phyloP scores from a whole-genome alignment of 2,329 filamentous ascomycete species.

The Karstenula rhodostoma region DNA sequence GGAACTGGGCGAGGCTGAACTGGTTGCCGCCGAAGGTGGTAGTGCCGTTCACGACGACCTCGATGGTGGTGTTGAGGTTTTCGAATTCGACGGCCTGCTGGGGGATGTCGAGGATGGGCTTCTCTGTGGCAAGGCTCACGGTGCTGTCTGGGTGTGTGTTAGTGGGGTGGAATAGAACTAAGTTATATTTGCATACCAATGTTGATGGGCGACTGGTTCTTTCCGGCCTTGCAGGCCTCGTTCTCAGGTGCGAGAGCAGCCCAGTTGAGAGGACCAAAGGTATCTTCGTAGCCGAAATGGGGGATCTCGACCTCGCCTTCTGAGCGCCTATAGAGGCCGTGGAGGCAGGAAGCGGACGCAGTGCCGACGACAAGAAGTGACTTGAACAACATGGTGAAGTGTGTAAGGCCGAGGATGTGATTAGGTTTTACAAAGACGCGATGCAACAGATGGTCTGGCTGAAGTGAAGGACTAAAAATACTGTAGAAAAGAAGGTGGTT shows the following conservation, averaged over 20 bases:
- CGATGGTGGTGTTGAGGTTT: conserved; percentile 66
- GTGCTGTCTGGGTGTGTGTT: conserved; percentile 33
- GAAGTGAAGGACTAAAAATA: neutral
- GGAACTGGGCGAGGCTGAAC: conserved; percentile 63
- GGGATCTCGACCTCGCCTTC: conserved; percentile 41
- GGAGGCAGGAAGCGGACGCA: conserved; percentile 52
- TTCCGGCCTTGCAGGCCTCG: conserved; percentile 58
- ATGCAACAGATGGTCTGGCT: neutral
- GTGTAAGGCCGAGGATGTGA: neutral
- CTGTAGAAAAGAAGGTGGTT: conserved; percentile 6
- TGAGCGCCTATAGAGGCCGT: conserved; percentile 51
- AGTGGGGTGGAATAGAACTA: neutral
- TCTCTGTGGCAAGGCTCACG: conserved; percentile 40
- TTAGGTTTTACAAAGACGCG: neutral
- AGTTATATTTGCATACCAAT: conserved; percentile 45
- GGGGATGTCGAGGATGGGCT: conserved; percentile 51
- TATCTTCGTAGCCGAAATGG: conserved; percentile 53
- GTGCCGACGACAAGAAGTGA: conserved; percentile 42
- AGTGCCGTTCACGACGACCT: conserved; percentile 63
- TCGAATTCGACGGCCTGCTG: conserved; percentile 59
- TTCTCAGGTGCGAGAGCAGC: conserved; percentile 56
- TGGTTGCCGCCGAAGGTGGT: conserved; percentile 51
- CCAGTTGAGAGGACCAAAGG: conserved; percentile 63
- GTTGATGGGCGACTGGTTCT: conserved; percentile 65
- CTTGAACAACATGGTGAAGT: conserved; percentile 42